A percentile compares a stretch with the other conserved stretches of the same genome.
Conservation (phyloP, 176 grass and related monocot genomes). For the Oryza longistaminata region DNA sequence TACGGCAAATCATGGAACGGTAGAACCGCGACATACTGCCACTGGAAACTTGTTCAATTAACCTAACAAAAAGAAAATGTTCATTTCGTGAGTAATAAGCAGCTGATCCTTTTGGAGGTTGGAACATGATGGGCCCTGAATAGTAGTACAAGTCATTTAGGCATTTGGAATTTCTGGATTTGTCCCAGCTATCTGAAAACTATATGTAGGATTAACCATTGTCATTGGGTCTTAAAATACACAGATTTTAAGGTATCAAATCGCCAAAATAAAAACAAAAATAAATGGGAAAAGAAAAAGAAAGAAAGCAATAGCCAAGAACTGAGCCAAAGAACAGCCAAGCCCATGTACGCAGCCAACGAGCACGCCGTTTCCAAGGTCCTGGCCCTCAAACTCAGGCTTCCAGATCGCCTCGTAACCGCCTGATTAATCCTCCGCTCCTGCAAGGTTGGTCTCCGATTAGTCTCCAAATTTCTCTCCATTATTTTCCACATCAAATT, state of each 20-base stretch:
- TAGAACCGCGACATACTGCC: too few relatives aligned
- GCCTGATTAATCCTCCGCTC: conserved; percentile 40
- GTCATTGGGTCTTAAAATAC: background rate
- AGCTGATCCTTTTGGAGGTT: background rate
- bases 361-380: conserved; percentile 45
- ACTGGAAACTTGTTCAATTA: background rate
- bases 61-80: background rate
- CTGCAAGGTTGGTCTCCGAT: conserved; percentile 53
- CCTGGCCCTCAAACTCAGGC: conserved; percentile 2
- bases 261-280: background rate
- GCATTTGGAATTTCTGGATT: conserved; percentile 14
- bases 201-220: background rate
- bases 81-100: background rate
- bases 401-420: conserved; percentile 46
- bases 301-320: conserved; percentile 17
- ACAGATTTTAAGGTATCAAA: conserved; percentile 16
- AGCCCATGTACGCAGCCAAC: conserved; percentile 22
- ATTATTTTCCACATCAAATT: conserved; percentile 22
- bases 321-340: conserved; percentile 37
- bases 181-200: conserved; percentile 17
- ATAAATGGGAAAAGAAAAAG: background rate
- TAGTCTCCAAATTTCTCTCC: conserved; percentile 42
- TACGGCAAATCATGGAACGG: background rate
- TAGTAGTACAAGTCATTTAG: background rate
- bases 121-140: background rate